Evolutionary conservation across 2,329 filamentous ascomycete genomes (phyloP).

Genomic region (Fusarium brachygibbosum): DNA sequence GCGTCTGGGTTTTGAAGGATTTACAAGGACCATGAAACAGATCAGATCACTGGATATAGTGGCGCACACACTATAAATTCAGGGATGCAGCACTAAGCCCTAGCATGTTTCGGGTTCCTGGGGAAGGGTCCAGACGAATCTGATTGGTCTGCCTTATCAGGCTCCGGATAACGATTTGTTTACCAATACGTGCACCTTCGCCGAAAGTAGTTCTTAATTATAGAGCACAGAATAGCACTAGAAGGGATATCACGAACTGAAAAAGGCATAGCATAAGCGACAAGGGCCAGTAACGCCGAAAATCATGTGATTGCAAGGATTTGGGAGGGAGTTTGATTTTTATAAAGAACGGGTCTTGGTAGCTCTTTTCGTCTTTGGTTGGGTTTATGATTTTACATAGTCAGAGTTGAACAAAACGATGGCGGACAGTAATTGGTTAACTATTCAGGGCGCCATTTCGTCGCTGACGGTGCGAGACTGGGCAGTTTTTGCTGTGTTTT

Average conservation of each 20-base stretch:
- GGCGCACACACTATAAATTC: not conserved
- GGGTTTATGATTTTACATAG: not conserved
- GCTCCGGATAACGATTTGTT: not conserved
- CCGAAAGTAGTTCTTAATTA: not conserved
- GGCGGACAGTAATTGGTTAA: not conserved
- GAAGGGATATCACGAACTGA: not conserved
- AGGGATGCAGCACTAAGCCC: not conserved
- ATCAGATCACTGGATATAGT: not conserved
- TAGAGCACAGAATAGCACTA: not conserved
- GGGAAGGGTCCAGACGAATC: too few relatives aligned
- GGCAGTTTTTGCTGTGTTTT: not conserved
- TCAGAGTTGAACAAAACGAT: not conserved
- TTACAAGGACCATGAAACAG: too few relatives aligned
- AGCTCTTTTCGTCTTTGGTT: not conserved
- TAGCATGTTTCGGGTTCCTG: not conserved
- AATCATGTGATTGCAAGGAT: slow-evolving; percentile 5
- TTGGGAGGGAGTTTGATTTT: not conserved
- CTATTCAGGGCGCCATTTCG: not conserved
- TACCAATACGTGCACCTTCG: not conserved
- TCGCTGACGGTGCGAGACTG: slow-evolving; percentile 1
- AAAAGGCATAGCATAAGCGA: not conserved
- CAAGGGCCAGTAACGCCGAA: not conserved
- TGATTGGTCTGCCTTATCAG: not conserved
- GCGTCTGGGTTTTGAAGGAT: not conserved
- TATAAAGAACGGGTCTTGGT: not conserved